phyloP scores from a whole-genome alignment of 805 yeast genomes.

The Naumovozyma baii region DNA sequence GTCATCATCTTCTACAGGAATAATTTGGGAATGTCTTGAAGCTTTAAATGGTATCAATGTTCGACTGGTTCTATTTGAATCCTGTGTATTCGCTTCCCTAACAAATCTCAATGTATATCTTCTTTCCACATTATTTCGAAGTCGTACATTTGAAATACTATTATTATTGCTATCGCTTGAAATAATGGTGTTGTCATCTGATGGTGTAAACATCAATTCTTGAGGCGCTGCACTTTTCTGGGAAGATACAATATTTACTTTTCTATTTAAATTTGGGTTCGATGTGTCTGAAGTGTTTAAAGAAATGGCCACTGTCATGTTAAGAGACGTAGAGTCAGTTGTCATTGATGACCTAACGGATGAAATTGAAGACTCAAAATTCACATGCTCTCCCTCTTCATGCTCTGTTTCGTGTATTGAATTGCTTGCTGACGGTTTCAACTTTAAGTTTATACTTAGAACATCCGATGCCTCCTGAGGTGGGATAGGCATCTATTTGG shows the following conservation, averaged over 20 bases:
- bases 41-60: conserved; percentile 28
- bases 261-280: neutral
- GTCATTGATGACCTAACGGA: neutral
- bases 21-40: conserved; percentile 28
- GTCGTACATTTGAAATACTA: neutral
- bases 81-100: conserved; percentile 4
- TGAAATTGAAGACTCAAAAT: neutral
- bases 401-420: neutral
- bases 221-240: too few relatives aligned
- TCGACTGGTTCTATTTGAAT: conserved; percentile 11
- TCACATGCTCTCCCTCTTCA: neutral
- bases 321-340: neutral
- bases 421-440: neutral
- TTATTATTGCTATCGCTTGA: too few relatives aligned
- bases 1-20: conserved; percentile 21
- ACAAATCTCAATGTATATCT: neutral
- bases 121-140: neutral
- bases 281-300: neutral
- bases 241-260: too few relatives aligned
- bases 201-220: too few relatives aligned
- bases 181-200: too few relatives aligned
- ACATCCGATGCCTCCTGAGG: neutral
- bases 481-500: neutral
- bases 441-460: neutral
- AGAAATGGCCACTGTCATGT: neutral